Evolutionary conservation across 2,329 filamentous ascomycete species (phyloP), one percentile per base, ranked within the genome.

Genomic region (Penicillium decumbens): DNA sequence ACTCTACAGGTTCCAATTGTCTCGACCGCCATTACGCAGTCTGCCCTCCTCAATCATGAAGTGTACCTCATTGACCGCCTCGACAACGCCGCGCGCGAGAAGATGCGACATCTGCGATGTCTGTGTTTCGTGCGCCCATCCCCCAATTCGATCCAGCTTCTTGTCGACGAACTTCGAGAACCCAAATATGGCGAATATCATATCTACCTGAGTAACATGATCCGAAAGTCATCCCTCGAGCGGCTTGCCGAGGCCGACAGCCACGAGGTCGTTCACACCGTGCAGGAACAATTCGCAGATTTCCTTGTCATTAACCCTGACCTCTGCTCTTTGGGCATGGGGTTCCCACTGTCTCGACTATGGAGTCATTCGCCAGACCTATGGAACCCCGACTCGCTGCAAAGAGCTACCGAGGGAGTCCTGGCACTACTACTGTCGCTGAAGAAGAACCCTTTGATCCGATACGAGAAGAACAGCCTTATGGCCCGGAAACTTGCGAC

Each of bases 131-230:
- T 98, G 41, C 85, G 95, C 35, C 93, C 93, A 6, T 95, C 92
- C 0, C 81, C 92, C 10, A 89, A 95, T 60, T 95, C 92, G 4
- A 90, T 97, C 65, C 91, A 98, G 66, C 82, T 88, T 55, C 80
- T 98, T 45, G 92, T 98, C 60, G 93, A 98, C 65, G 93, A 98
- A 75, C 80, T 98, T 48, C 82, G 93, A 53, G 92, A 97, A 43
- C 95, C 93, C 4, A 96, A 91, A 68, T 98, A 98, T 63, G 92
- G 93, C 57, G 93, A 98, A 74, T 98, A 98, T 72, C 84, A 95
- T 65, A 81, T 98, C 49, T 96, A 95, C 71, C 95, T 98, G 71
- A 97, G 90, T 77, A 98, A 98, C 69, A 87, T 98, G 51, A 85
- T 93, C 65, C 95, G 95, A 71, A 98, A 98, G 72, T 97, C 93